Evolutionary conservation across 176 grass and related monocot genomes (phyloP).

Genomic region (Miscanthus lutarioriparius): DNA sequence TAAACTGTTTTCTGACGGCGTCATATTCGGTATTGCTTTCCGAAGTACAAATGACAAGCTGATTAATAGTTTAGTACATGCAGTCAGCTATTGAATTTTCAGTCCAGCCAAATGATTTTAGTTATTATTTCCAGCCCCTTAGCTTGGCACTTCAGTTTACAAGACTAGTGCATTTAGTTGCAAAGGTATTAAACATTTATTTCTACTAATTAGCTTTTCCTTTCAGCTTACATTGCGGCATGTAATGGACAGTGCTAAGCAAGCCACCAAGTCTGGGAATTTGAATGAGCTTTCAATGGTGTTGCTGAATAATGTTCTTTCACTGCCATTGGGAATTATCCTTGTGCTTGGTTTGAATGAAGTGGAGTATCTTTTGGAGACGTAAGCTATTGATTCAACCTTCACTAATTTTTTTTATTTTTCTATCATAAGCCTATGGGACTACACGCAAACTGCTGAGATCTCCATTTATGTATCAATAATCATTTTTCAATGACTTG

Average conservation of each 20-base stretch:
- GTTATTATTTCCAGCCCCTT: neutral
- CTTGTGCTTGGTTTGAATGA: constrained; percentile 83
- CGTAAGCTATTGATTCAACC: constrained; percentile 58
- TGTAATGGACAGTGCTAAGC: constrained; percentile 95
- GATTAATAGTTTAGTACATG: neutral
- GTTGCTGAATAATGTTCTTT: constrained; percentile 88
- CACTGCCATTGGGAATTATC: constrained; percentile 78
- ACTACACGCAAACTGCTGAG: neutral
- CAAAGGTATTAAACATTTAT: constrained; percentile 14
- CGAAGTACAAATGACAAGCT: neutral
- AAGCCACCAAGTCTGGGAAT: constrained; percentile 90
- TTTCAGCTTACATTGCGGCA: constrained; percentile 86
- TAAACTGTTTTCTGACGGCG: constrained; percentile 92
- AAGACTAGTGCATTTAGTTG: neutral
- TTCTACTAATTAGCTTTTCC: constrained; percentile 32
- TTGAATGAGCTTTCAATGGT: constrained; percentile 98
- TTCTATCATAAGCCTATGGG: neutral
- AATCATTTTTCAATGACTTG: neutral
- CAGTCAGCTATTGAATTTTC: neutral
- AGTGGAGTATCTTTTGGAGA: constrained; percentile 76
- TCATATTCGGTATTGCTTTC: constrained; percentile 87
- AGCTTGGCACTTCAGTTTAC: neutral
- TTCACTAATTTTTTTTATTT: neutral
- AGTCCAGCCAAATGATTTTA: neutral
- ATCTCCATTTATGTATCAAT: neutral